These are phyloP conservation scores for Colletotrichum sidae DNA, from an alignment of 2,329 filamentous ascomycete species.

Conservation along the genomic window DNA sequence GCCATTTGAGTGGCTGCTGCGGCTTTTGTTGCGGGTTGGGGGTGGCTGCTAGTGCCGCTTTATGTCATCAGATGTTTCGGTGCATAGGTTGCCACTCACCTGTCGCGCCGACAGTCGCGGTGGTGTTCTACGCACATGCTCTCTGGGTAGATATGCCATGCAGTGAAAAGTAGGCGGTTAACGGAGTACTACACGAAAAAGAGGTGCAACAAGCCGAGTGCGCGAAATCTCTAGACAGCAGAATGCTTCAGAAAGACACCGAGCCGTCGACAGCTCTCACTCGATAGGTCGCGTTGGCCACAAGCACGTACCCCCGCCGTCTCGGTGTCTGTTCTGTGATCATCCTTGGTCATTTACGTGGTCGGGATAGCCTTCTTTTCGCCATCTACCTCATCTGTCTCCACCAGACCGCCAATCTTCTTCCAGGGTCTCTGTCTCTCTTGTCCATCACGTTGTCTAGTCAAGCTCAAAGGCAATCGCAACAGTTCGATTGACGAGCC, in stretches of 20 bases:
- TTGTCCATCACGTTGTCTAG: too few relatives aligned
- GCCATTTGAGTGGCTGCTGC: constrained; percentile 22
- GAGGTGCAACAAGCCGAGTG: too few relatives aligned
- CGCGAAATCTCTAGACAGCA: too few relatives aligned
- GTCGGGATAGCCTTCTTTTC: constrained; percentile 27
- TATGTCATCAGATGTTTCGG: constrained; percentile 36
- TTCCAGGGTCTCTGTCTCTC: constrained; percentile 10
- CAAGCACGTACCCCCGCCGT: constrained; percentile 4
- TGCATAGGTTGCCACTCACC: neutral
- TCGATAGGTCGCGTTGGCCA: constrained; percentile 16
- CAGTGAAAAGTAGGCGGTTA: too few relatives aligned
- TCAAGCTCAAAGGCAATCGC: too few relatives aligned
- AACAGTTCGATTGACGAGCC: neutral
- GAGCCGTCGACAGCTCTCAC: neutral
- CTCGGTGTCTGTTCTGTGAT: constrained; percentile 34
- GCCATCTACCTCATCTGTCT: constrained; percentile 36
- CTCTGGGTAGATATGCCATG: too few relatives aligned
- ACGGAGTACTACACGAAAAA: neutral
- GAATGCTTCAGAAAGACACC: too few relatives aligned
- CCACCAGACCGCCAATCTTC: constrained; percentile 33
- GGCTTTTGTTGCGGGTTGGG: neutral
- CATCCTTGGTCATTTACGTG: constrained; percentile 21
- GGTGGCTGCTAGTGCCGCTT: constrained; percentile 21
- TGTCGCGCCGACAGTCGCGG: neutral
- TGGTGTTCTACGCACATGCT: too few relatives aligned